Percentiles rank a stretch among this genome's conserved stretches.
Evolutionary conservation across 2,329 filamentous ascomycete species (phyloP).

Genomic region (Berkeleyomyces basicola): DNA sequence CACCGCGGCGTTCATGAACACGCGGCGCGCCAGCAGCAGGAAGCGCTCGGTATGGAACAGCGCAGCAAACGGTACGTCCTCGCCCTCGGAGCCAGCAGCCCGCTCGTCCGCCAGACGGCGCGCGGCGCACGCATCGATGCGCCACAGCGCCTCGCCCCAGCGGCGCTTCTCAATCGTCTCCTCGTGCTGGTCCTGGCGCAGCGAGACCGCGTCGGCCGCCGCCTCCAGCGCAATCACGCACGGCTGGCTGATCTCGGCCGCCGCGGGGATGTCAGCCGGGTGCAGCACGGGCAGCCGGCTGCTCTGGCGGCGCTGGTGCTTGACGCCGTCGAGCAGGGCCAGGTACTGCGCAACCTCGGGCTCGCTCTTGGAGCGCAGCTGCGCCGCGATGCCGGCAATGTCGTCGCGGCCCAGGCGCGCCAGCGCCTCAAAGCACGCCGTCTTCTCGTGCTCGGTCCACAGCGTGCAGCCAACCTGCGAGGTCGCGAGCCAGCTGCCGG

Average conservation of each 20-base stretch:
- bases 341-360: conserved; percentile 60
- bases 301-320: conserved; percentile 25
- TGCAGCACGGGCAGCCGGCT: conserved; percentile 1
- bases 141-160: conserved; percentile 46
- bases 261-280: conserved; percentile 48
- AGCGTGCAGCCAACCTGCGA: conserved; percentile 49
- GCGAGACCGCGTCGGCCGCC: conserved; percentile 48
- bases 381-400: conserved; percentile 41
- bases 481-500: conserved; percentile 32
- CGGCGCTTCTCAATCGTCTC: conserved; percentile 39
- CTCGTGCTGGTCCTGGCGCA: conserved; percentile 48
- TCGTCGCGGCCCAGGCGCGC: conserved; percentile 47
- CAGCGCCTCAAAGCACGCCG: conserved; percentile 48
- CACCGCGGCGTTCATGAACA: conserved; percentile 60
- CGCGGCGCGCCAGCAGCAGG: conserved; percentile 42
- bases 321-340: conserved; percentile 37
- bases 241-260: conserved; percentile 50
- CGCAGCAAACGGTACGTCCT: conserved; percentile 30
- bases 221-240: conserved; percentile 51
- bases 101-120: conserved; percentile 17
- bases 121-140: conserved; percentile 34
- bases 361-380: conserved; percentile 54
- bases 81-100: conserved; percentile 10
- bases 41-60: conserved; percentile 45
- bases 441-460: conserved; percentile 61